A percentile compares a stretch with the other conserved stretches of the same genome.
Evolutionary conservation across 2,329 filamentous ascomycete genomes (phyloP).

Genomic region (Alternaria sp.): DNA sequence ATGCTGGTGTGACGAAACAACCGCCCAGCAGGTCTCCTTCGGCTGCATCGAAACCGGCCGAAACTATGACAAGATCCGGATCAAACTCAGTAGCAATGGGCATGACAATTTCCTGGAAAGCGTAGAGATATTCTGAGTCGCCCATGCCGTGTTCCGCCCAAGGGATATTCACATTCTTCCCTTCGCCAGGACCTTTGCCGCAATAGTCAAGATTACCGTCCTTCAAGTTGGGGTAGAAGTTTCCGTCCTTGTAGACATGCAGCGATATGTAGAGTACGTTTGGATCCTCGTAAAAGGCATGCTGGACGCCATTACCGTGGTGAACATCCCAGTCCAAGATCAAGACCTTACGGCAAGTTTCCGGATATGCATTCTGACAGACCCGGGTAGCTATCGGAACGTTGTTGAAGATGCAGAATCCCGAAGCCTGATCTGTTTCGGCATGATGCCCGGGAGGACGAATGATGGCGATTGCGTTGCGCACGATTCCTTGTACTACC

Average conservation of each 20-base stretch:
- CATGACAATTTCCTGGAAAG: slow-evolving; percentile 96
- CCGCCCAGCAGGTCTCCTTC: slow-evolving; percentile 91
- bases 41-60: slow-evolving; percentile 94
- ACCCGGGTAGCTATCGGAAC: slow-evolving; percentile 90
- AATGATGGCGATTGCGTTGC: slow-evolving; percentile 95
- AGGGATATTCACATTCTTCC: slow-evolving; percentile 72
- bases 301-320: slow-evolving; percentile 90
- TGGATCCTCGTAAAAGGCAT: slow-evolving; percentile 93
- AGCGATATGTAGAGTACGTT: slow-evolving; percentile 96
- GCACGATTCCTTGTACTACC: slow-evolving; percentile 82
- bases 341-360: slow-evolving; percentile 83
- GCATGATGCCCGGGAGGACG: slow-evolving; percentile 95
- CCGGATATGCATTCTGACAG: slow-evolving; percentile 81
- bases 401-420: slow-evolving; percentile 98
- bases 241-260: slow-evolving; percentile 83
- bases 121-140: slow-evolving; percentile 94
- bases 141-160: slow-evolving; percentile 80
- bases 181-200: slow-evolving; percentile 63
- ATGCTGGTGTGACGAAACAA: slow-evolving; percentile 87
- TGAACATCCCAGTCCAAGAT: slow-evolving; percentile 90
- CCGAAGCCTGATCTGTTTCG: slow-evolving; percentile 83
- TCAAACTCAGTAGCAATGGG: slow-evolving; percentile 92
- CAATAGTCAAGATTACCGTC: slow-evolving; percentile 67
- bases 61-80: slow-evolving; percentile 93
- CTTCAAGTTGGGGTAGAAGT: slow-evolving; percentile 76